Conservation (phyloP, 768 basidiomycete species). For the Leccinum olivaceopallidum region DNA sequence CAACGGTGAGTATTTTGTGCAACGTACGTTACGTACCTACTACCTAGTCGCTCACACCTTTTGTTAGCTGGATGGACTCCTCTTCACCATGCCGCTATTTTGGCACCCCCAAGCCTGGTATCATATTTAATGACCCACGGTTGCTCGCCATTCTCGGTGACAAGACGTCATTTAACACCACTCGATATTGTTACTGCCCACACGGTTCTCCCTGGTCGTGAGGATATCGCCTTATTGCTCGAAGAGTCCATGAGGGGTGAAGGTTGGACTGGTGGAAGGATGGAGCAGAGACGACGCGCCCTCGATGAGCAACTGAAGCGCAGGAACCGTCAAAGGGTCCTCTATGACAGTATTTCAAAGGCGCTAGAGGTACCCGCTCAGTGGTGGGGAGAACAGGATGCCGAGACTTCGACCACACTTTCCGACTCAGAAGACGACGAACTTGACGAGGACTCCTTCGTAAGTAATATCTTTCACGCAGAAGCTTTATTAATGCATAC, state of each 20-base stretch:
- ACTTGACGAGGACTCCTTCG: constrained; percentile 49
- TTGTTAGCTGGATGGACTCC: constrained; percentile 89
- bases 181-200: constrained; percentile 89
- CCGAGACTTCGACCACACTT: constrained; percentile 44
- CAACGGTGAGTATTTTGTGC: constrained; percentile 47
- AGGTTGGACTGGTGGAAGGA: constrained; percentile 79
- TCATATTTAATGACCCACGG: constrained; percentile 93
- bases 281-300: constrained; percentile 64
- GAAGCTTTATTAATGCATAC: constrained; percentile 8
- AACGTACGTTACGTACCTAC: neutral
- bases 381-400: constrained; percentile 65
- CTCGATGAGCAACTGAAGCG: constrained; percentile 59
- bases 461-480: constrained; percentile 26
- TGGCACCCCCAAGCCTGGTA: constrained; percentile 87
- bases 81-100: constrained; percentile 86
- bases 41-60: constrained; percentile 4
- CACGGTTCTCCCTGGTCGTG: constrained; percentile 75
- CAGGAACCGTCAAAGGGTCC: constrained; percentile 49
- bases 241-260: constrained; percentile 86
- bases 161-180: constrained; percentile 78
- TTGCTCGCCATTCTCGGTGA: constrained; percentile 77
- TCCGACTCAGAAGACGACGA: constrained; percentile 54
- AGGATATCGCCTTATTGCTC: constrained; percentile 83
- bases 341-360: constrained; percentile 60
- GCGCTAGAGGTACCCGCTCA: constrained; percentile 54